Evolutionary conservation across 345 rosid genomes (phyloP).

Genomic region (Heritiera fomes): DNA sequence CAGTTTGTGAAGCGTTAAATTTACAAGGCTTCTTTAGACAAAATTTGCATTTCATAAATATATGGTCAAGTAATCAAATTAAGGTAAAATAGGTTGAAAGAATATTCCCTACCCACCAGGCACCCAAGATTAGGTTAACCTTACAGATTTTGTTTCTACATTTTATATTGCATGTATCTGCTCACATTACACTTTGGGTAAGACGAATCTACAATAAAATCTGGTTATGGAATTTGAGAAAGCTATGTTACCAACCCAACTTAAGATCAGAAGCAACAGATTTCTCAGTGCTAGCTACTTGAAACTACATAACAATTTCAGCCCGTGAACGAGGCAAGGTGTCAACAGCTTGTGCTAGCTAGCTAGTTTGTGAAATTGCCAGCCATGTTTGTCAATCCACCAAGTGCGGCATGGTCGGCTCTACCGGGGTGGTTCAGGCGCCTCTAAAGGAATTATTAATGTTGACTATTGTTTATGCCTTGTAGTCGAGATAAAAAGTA

Average conservation of each 20-base stretch:
- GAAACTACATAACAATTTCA: background rate
- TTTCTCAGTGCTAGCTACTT: background rate
- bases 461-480: constrained; percentile 1
- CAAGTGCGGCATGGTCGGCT: constrained; percentile 23
- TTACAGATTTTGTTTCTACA: background rate
- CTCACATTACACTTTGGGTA: constrained; percentile 12
- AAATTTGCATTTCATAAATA: background rate
- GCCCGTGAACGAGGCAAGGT: constrained; percentile 13
- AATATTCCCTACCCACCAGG: background rate
- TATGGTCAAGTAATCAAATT: constrained; percentile 1
- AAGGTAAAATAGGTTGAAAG: background rate
- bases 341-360: constrained; percentile 11
- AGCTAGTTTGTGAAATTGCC: constrained; percentile 12
- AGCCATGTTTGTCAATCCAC: constrained; percentile 6
- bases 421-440: background rate
- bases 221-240: background rate
- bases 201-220: constrained; percentile 4
- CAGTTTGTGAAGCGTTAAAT: background rate
- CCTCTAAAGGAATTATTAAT: constrained; percentile 5
- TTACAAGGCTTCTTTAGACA: background rate
- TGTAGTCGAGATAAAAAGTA: background rate
- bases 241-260: background rate
- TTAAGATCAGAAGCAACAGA: background rate
- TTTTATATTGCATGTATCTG: constrained; percentile 5
- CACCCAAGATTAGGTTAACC: constrained; percentile 7